Percentiles rank a stretch among this genome's conserved stretches.
These are phyloP conservation scores for Talaromyces sp. DNA, from an alignment of 2,329 filamentous ascomycete species.

Conservation along the genomic window DNA sequence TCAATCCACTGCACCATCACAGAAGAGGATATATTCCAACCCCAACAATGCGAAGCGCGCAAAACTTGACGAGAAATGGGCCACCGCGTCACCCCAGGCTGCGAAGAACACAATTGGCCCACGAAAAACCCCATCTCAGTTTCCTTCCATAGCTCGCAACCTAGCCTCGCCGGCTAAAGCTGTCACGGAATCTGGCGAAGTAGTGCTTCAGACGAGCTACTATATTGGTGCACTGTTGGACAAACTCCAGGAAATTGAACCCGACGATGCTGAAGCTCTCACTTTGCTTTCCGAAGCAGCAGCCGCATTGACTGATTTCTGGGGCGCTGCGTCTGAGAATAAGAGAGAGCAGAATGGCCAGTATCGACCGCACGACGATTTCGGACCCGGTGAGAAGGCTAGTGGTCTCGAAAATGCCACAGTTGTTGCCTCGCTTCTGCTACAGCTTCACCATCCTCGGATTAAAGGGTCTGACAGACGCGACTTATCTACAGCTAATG, in stretches of 20 bases:
- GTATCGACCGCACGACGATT: constrained; percentile 51
- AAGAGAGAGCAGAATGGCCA: constrained; percentile 42
- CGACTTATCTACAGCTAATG: constrained; percentile 25
- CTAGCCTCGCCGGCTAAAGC: constrained; percentile 56
- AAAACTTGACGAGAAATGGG: constrained; percentile 41
- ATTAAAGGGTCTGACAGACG: constrained; percentile 27
- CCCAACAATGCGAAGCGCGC: constrained; percentile 42
- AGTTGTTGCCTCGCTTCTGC: constrained; percentile 72
- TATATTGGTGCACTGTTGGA: constrained; percentile 64
- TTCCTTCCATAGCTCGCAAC: constrained; percentile 69
- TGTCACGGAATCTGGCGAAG: constrained; percentile 65
- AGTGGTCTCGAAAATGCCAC: constrained; percentile 70
- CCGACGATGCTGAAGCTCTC: constrained; percentile 31
- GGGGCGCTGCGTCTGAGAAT: constrained; percentile 33
- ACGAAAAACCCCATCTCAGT: constrained; percentile 57
- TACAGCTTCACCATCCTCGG: constrained; percentile 73
- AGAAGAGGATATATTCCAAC: constrained; percentile 43
- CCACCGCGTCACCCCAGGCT: constrained; percentile 30
- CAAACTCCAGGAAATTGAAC: constrained; percentile 33
- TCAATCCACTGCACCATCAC: constrained; percentile 14
- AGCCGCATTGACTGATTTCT: constrained; percentile 34
- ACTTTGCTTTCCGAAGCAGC: constrained; percentile 33
- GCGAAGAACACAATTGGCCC: constrained; percentile 34
- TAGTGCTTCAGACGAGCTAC: constrained; percentile 74
- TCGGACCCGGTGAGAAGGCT: constrained; percentile 62